These are phyloP conservation scores for Rhizopus sp. DNA, from an alignment of 371 early-diverging fungal species.

Conservation along the genomic window DNA sequence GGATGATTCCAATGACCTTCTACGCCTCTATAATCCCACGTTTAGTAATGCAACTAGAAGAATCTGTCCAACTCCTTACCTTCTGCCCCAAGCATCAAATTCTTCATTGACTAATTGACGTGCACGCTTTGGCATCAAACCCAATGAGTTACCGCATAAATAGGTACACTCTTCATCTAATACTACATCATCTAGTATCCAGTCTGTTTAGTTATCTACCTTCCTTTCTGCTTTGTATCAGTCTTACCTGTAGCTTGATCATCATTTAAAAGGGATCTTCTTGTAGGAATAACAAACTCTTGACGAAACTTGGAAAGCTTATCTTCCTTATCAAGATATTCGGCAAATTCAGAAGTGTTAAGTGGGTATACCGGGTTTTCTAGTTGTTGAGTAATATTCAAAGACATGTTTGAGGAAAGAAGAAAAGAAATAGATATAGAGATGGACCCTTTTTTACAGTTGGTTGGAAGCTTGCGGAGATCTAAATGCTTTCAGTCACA, in stretches of 20 bases:
- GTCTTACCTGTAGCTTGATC: slow-evolving; percentile 9
- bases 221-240: slow-evolving; percentile 7
- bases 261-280: slow-evolving; percentile 31
- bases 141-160: slow-evolving; percentile 93
- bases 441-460: not conserved
- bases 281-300: slow-evolving; percentile 72
- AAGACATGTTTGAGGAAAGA: not conserved
- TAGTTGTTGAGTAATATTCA: not conserved
- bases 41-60: not conserved
- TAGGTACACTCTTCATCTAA: slow-evolving; percentile 67
- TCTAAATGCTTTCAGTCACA: no score
- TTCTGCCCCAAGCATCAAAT: slow-evolving; percentile 83
- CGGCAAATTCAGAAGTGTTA: slow-evolving; percentile 48
- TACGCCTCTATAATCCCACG: slow-evolving; percentile 65
- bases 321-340: slow-evolving; percentile 61
- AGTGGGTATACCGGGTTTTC: not conserved
- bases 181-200: slow-evolving; percentile 18
- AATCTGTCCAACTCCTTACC: slow-evolving; percentile 36
- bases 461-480: no score
- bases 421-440: slow-evolving; percentile 1
- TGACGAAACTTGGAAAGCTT: slow-evolving; percentile 54
- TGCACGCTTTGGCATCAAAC: slow-evolving; percentile 80
- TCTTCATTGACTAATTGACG: slow-evolving; percentile 78
- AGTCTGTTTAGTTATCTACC: not conserved
- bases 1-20: slow-evolving; percentile 87